Base-by-base conservation (phyloP, 148 eudicot species). In the Rheum nobile region DNA sequence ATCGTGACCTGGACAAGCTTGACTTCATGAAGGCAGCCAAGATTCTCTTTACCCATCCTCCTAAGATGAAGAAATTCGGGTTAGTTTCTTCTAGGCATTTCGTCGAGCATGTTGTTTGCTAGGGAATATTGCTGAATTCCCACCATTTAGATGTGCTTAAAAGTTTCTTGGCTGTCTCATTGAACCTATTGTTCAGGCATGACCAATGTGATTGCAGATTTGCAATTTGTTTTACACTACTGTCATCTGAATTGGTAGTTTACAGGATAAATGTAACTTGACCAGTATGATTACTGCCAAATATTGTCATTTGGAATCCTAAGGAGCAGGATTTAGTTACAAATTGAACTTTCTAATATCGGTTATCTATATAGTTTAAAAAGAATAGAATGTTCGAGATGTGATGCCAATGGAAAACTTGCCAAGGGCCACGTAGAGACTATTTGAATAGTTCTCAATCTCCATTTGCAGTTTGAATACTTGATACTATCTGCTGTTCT, bases 11-110 rank as follows among this genome's bases (percentile, higher is more conserved):
- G 0, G 81, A 87, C 14, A 88, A 91, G 13, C 97, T 94, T 74
- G 85, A 94, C 78, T 91, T 94, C 77, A 81, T 77, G 85, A 88
- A 84, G 34, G 98, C 98, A 24, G 86, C 98, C 10, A 89, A 85
- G 71, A 91, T 93, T 47, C 87, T 91, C 54, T 91, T 93, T 76
- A 75, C 86, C 16, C 50, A 72, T 41, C 82, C 92, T 14, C 84
- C 84, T 2, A 85, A 81, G 63, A 75, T 79, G 78, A 86, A 83
- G 87, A 88, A 84, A 80, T 91, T 94, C 59, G 96, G 98, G 98
- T 94, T 82, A 26, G 71, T 39, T 73, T 79, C 77, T 75, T 22
- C 63, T 22, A 39, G 87, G 83, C 87, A 82, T 81, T 81, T 78
- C 75, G 50, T 76, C 79, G 71, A 85, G 73, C 85, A 72, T 65